Evolutionary conservation across 2,329 filamentous ascomycete genomes (phyloP).

Genomic region (Truncatella angustata): DNA sequence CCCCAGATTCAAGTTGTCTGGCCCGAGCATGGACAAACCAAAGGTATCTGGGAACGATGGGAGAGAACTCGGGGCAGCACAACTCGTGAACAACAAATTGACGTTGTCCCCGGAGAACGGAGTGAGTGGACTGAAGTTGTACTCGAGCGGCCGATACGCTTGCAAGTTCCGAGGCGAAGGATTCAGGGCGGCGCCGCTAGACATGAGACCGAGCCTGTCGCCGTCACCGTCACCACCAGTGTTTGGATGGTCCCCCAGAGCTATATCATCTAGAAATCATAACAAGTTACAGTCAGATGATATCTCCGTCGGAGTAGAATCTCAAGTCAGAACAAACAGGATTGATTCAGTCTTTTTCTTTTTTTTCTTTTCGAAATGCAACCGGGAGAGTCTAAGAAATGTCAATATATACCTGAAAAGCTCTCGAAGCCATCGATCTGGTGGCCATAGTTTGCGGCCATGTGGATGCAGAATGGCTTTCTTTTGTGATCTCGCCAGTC

Average conservation of each 20-base stretch:
- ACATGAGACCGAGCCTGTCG: neutral
- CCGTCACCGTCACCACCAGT: neutral
- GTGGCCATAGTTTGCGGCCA: neutral
- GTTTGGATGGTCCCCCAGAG: neutral
- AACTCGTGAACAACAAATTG: neutral
- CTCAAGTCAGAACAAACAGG: too few relatives aligned
- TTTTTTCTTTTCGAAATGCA: too few relatives aligned
- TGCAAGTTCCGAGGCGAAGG: neutral
- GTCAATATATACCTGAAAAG: neutral
- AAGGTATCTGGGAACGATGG: neutral
- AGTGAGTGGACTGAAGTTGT: neutral
- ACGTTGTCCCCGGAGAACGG: neutral
- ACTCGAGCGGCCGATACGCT: neutral
- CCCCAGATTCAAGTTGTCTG: neutral
- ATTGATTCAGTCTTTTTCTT: too few relatives aligned
- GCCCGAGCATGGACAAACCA: neutral
- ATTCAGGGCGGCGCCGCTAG: neutral
- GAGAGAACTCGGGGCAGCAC: neutral
- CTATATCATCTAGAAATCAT: neutral
- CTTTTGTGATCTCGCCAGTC: neutral
- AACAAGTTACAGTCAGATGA: neutral
- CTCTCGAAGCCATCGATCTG: neutral
- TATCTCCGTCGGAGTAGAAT: too few relatives aligned
- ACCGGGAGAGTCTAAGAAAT: neutral
- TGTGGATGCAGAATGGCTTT: neutral